These are phyloP conservation scores for Trichoderma sp. DNA, from an alignment of 2,329 filamentous ascomycete species.

Conservation along the genomic window DNA sequence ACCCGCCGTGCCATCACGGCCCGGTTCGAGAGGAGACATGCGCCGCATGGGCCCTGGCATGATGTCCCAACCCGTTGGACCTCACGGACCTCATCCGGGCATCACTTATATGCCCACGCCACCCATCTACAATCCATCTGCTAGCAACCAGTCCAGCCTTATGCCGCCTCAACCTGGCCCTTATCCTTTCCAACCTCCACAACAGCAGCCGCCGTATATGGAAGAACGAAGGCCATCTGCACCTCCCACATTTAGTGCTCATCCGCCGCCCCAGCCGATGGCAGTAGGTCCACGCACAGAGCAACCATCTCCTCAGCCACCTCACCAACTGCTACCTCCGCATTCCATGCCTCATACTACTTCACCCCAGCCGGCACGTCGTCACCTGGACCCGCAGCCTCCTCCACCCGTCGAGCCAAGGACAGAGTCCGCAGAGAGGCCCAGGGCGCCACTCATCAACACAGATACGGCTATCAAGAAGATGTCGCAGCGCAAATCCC, in stretches of 20 bases:
- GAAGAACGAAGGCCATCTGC: constrained; percentile 75
- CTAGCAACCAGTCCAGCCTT: constrained; percentile 38
- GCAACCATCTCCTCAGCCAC: constrained; percentile 59
- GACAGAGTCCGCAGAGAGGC: constrained; percentile 48
- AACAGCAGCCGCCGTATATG: constrained; percentile 62
- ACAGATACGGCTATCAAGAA: constrained; percentile 56
- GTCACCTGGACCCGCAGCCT: constrained; percentile 50
- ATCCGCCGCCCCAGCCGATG: constrained; percentile 52
- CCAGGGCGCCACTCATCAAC: constrained; percentile 48
- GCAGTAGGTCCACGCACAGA: constrained; percentile 49
- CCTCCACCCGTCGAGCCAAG: constrained; percentile 52
- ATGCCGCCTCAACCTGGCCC: constrained; percentile 41
- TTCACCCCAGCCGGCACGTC: constrained; percentile 44
- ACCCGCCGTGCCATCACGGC: constrained; percentile 64
- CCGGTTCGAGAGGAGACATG: constrained; percentile 73
- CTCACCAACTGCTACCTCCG: constrained; percentile 49
- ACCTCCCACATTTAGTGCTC: constrained; percentile 63
- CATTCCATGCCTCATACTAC: constrained; percentile 50
- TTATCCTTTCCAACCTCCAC: constrained; percentile 36
- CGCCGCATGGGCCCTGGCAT: constrained; percentile 74
- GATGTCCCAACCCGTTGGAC: constrained; percentile 61
- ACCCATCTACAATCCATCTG: constrained; percentile 71
- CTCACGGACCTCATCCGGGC: constrained; percentile 56
- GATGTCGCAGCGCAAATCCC: constrained; percentile 72
- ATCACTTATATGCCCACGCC: constrained; percentile 85